phyloP scores from a whole-genome alignment of 2,329 filamentous ascomycete species.

The Colletotrichum simmondsii region DNA sequence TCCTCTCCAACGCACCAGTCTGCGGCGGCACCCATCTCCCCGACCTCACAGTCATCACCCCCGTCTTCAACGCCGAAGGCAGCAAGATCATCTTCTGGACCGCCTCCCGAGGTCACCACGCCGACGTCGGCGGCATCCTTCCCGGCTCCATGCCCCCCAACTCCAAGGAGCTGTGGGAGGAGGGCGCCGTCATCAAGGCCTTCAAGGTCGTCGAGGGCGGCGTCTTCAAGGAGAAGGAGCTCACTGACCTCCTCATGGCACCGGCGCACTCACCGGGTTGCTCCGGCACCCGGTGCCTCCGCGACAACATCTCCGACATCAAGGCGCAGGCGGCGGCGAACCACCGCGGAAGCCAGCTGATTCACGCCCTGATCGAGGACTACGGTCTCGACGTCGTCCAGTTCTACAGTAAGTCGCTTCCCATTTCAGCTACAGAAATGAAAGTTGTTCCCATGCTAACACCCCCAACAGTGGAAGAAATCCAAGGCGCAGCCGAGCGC shows the following conservation, averaged over 20 bases:
- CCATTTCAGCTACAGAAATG: no score
- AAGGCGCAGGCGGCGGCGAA: conserved; percentile 91
- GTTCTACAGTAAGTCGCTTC: conserved; percentile 52
- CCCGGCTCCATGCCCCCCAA: conserved; percentile 87
- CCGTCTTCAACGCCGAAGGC: conserved; percentile 54
- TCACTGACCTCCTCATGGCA: conserved; percentile 77
- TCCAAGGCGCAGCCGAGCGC: conserved; percentile 82
- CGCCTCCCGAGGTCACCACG: conserved; percentile 78
- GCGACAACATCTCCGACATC: conserved; percentile 86
- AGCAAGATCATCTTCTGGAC: conserved; percentile 54
- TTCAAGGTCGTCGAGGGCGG: conserved; percentile 81
- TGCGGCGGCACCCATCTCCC: conserved; percentile 52
- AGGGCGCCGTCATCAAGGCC: conserved; percentile 72
- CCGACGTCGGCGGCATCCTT: conserved; percentile 83
- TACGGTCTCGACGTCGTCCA: conserved; percentile 79
- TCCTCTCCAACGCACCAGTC: conserved; percentile 46
- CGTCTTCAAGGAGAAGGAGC: conserved; percentile 80
- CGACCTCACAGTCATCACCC: conserved; percentile 50
- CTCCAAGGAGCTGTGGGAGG: conserved; percentile 72
- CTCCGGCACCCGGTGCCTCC: conserved; percentile 80
- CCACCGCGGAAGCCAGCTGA: conserved; percentile 83
- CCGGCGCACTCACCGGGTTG: conserved; percentile 81
- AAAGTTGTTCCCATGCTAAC: not conserved
- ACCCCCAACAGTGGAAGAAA: conserved; percentile 68
- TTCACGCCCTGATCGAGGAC: conserved; percentile 76